These are phyloP conservation scores for Lomentospora prolificans DNA, from an alignment of 2,329 filamentous ascomycete species.

Conservation along the genomic window DNA sequence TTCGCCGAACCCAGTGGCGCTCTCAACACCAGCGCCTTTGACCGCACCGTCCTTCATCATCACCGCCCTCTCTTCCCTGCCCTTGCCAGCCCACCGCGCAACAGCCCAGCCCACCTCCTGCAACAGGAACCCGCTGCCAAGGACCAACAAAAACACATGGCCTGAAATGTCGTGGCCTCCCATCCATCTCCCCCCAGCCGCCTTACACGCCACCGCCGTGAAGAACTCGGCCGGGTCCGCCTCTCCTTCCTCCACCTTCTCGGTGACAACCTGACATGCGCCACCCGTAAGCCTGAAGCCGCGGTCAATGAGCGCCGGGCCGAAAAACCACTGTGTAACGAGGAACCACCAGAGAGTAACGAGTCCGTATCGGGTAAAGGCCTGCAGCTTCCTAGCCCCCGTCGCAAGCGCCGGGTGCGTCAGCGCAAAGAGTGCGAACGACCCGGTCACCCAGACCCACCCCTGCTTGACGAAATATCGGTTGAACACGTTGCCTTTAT, in stretches of 20 bases:
- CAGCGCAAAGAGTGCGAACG: slow-evolving; percentile 60
- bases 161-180: slow-evolving; percentile 97
- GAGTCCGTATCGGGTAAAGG: slow-evolving; percentile 55
- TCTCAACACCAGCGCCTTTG: slow-evolving; percentile 46
- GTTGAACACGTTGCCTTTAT: slow-evolving; percentile 90
- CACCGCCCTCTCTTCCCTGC: slow-evolving; percentile 54
- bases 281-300: slow-evolving; percentile 85
- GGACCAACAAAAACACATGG: slow-evolving; percentile 84
- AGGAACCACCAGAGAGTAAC: slow-evolving; percentile 74
- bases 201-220: slow-evolving; percentile 72
- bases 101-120: slow-evolving; percentile 65
- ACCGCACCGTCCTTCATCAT: slow-evolving; percentile 57
- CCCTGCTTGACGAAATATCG: slow-evolving; percentile 87
- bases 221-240: slow-evolving; percentile 41
- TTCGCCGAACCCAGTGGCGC: slow-evolving; percentile 14
- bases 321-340: slow-evolving; percentile 96
- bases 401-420: slow-evolving; percentile 49
- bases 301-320: slow-evolving; percentile 79
- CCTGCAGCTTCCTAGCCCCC: slow-evolving; percentile 35
- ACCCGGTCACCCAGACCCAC: slow-evolving; percentile 80
- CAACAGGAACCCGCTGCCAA: slow-evolving; percentile 71
- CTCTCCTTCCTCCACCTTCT: slow-evolving; percentile 36
- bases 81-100: slow-evolving; percentile 27
- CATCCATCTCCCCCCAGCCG: slow-evolving; percentile 71
- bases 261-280: slow-evolving; percentile 55